Conservation (phyloP, 192 early-diverging fungal genomes). For the Lobosporangium transversale region DNA sequence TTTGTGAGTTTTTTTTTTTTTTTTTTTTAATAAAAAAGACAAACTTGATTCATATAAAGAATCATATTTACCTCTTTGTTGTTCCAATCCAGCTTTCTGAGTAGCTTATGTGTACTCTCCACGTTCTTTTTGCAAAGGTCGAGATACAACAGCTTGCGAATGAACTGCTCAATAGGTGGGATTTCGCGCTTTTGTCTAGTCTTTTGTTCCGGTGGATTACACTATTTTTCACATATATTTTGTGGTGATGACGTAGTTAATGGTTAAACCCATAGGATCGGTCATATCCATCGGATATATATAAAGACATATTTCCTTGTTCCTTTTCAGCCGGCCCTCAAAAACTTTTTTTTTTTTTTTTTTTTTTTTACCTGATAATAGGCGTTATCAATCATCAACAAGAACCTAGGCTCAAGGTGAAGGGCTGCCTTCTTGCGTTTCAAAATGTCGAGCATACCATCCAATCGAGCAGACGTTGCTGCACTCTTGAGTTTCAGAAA, state of each 20-base stretch:
- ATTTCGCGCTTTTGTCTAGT: slow-evolving; percentile 74
- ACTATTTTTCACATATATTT: slow-evolving; percentile 48
- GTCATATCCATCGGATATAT: too few species aligned
- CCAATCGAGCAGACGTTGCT: slow-evolving; percentile 76
- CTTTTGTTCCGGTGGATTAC: slow-evolving; percentile 82
- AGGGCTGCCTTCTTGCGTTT: slow-evolving; percentile 88
- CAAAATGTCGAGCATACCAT: slow-evolving; percentile 86
- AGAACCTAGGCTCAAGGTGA: slow-evolving; percentile 85
- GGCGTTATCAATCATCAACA: slow-evolving; percentile 94
- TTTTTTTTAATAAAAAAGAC: too few species aligned
- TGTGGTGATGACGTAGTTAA: too few species aligned
- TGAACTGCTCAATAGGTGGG: slow-evolving; percentile 85
- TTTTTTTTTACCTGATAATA: slow-evolving; percentile 79
- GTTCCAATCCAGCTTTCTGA: slow-evolving; percentile 92
- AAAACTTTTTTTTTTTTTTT: too few species aligned
- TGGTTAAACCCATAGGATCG: too few species aligned
- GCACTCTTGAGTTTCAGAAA: slow-evolving; percentile 80
- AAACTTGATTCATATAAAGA: too few species aligned
- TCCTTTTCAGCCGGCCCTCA: too few species aligned
- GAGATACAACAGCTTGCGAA: slow-evolving; percentile 88
- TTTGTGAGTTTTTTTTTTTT: too few species aligned
- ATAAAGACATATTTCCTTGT: too few species aligned
- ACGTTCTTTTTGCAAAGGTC: slow-evolving; percentile 80
- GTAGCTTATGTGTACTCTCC: slow-evolving; percentile 69
- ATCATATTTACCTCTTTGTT: slow-evolving; percentile 62